Percentiles rank a stretch among this genome's conserved stretches.
These are phyloP conservation scores for Venturiaceae sp. DNA, from an alignment of 2,329 filamentous ascomycete genomes.

Conservation along the genomic window DNA sequence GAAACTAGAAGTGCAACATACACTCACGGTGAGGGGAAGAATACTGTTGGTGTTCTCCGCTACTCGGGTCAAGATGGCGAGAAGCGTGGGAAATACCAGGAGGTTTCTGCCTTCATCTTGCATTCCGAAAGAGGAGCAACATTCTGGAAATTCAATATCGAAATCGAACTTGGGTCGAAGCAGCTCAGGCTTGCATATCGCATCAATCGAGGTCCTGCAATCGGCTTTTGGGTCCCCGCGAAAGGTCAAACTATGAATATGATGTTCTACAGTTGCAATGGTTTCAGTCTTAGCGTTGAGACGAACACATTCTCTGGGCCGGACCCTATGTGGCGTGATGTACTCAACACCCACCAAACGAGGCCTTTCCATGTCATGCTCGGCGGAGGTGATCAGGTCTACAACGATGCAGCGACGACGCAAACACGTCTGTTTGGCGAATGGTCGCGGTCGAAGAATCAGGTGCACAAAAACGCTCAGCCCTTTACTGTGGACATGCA, in stretches of 20 bases:
- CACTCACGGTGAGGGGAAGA: background rate
- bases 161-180: slow-evolving; percentile 69
- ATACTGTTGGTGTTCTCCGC: slow-evolving; percentile 16
- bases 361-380: slow-evolving; percentile 97
- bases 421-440: slow-evolving; percentile 68
- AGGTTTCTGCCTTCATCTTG: slow-evolving; percentile 71
- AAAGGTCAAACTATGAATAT: slow-evolving; percentile 86
- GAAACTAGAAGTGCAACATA: slow-evolving; percentile 43
- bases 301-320: slow-evolving; percentile 77
- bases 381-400: slow-evolving; percentile 93
- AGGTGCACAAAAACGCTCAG: slow-evolving; percentile 66
- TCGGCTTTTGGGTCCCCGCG: slow-evolving; percentile 91
- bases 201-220: slow-evolving; percentile 82
- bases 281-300: slow-evolving; percentile 75
- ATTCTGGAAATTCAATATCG: slow-evolving; percentile 95
- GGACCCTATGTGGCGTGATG: slow-evolving; percentile 93
- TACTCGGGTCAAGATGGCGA: slow-evolving; percentile 62
- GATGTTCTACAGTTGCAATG: slow-evolving; percentile 98
- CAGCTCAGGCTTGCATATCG: slow-evolving; percentile 89
- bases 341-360: slow-evolving; percentile 84
- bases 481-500: slow-evolving; percentile 77
- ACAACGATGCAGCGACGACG: slow-evolving; percentile 76
- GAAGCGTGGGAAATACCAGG: slow-evolving; percentile 68
- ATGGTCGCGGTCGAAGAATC: slow-evolving; percentile 76
- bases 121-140: slow-evolving; percentile 81